Base-by-base conservation (phyloP, 2,329 filamentous ascomycete genomes). In the Claviceps fusiformis region DNA sequence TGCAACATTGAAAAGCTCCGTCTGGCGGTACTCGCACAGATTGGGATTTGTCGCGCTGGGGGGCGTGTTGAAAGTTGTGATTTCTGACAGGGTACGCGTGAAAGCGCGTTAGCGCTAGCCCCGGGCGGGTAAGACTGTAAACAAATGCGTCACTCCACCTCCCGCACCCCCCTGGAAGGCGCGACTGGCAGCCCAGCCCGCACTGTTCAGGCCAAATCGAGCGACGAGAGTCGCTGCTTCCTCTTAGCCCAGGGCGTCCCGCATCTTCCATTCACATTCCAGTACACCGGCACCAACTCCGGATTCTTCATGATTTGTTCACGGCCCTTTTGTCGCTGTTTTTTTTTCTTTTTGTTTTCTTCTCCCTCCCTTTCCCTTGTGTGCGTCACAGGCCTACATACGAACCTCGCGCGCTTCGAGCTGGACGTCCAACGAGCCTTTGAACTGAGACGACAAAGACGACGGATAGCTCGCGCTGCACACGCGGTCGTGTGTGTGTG, bases 131-230 rank as follows among this genome's bases (percentile, higher is more conserved):
- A 69, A 63, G 24, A 56, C 51, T 60, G 65, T 70, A 70, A 70
- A 70, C 68, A 70, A 70, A 69, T 67, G 67, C 66, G 64, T 67
- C 65, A 67, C 63, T 62, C 59, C 57, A 55, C 56, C 56, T 54
- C 59, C 54, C 50, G 56, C 54, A 50, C 49, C 46, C 55, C 55
- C 56, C 29, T 19, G 52, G 53, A 56, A 57, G 55, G 57, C 58
- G 58, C 57, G 54, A 57, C 57, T 53, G 50, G 43, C 48, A 56
- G 52, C 53, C 57, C 49, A 50, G 57, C 55, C 55, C 55, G 43
- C 35, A 56, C 54, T 54, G 47, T 45, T n/a, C 55, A 41, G 52
- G 39, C 55, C 48, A 56, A 46, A 55, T 57, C 53, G 51, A 59
- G 53, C 55, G 41, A 35, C n/a, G 46, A 50, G 51, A 49, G 51